Conservation (phyloP, 805 yeast genomes). For the Saturnispora halmiae region DNA sequence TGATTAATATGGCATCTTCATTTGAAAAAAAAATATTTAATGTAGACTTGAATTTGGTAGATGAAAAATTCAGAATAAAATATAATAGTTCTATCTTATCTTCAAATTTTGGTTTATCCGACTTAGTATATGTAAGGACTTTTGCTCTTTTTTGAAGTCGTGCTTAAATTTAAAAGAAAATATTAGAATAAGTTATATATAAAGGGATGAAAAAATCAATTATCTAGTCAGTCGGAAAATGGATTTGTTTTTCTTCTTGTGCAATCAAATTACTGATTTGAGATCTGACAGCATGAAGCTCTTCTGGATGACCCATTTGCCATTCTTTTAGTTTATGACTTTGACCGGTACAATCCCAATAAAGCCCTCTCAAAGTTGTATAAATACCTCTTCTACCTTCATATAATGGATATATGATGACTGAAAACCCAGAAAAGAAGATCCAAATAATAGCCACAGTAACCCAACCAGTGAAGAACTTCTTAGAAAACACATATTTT, state of each 20-base stretch:
- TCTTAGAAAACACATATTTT: slow-evolving; percentile 62
- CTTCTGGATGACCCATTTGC: slow-evolving; percentile 68
- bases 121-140: too few species aligned
- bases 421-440: slow-evolving; percentile 54
- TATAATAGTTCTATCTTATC: too few species aligned
- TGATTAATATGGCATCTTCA: too few species aligned
- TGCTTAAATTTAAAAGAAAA: too few species aligned
- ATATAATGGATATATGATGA: slow-evolving; percentile 58
- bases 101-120: too few species aligned
- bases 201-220: background rate
- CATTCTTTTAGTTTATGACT: slow-evolving; percentile 61
- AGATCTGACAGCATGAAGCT: slow-evolving; percentile 62
- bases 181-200: background rate
- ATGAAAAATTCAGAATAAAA: too few species aligned
- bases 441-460: slow-evolving; percentile 76
- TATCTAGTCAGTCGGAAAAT: background rate
- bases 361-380: slow-evolving; percentile 63
- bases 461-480: slow-evolving; percentile 85
- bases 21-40: too few species aligned
- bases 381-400: slow-evolving; percentile 65
- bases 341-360: slow-evolving; percentile 81
- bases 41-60: too few species aligned
- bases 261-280: slow-evolving; percentile 42
- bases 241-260: slow-evolving; percentile 15
- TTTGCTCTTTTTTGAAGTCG: too few species aligned